phyloP scores from a whole-genome alignment of 2,329 filamentous ascomycete genomes.

The Acarospora socialis region DNA sequence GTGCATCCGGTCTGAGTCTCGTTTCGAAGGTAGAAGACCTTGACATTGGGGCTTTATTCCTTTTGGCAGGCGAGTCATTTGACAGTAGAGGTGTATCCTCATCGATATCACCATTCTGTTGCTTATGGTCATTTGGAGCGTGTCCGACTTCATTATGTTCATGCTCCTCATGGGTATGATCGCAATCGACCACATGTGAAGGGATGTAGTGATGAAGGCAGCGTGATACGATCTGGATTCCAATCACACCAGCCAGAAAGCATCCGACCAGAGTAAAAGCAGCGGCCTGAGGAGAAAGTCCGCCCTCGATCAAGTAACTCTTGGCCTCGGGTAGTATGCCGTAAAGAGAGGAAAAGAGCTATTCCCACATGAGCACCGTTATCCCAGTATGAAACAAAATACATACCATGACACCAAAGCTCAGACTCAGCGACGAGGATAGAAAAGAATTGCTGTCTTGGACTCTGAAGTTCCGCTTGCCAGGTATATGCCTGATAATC shows the following conservation, averaged over 20 bases:
- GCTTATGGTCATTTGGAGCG: constrained; percentile 6
- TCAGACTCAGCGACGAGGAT: constrained; percentile 75
- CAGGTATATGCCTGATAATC: constrained; percentile 56
- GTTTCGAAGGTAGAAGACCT: constrained; percentile 4
- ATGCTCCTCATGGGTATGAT: constrained; percentile 30
- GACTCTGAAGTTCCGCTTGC: constrained; percentile 66
- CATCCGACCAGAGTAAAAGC: constrained; percentile 34
- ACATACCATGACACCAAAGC: constrained; percentile 88
- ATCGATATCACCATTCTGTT: constrained; percentile 16
- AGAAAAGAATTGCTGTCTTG: constrained; percentile 81
- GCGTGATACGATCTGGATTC: constrained; percentile 31
- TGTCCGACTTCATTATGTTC: constrained; percentile 23
- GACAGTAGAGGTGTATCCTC: constrained; percentile 17
- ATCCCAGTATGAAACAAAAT: neutral
- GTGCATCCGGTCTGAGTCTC: constrained; percentile 2
- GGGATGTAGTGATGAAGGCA: constrained; percentile 34
- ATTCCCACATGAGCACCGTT: constrained; percentile 8
- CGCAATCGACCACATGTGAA: constrained; percentile 35
- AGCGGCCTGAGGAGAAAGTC: constrained; percentile 51
- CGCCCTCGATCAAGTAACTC: constrained; percentile 56
- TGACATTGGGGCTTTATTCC: constrained; percentile 7
- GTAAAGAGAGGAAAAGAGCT: constrained; percentile 86
- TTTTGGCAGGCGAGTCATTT: constrained; percentile 4
- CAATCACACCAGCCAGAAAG: constrained; percentile 33
- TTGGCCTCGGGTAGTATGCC: constrained; percentile 85